phyloP scores from a whole-genome alignment of 2,329 filamentous ascomycete genomes.

The Penicillium sp. region DNA sequence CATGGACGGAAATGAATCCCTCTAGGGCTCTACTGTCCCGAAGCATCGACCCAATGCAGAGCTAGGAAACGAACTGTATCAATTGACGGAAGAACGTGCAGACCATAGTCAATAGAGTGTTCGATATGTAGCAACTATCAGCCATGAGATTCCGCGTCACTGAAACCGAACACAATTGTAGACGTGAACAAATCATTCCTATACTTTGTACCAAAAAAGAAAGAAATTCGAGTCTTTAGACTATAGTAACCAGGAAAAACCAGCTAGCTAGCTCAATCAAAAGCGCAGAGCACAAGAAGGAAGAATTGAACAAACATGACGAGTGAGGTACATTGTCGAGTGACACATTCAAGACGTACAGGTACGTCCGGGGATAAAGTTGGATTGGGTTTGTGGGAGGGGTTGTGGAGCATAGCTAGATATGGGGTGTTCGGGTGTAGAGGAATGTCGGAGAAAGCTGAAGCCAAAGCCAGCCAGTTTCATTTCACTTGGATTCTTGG shows the following conservation, averaged over 20 bases:
- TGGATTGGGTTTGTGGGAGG: not conserved
- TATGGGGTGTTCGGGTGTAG: not conserved
- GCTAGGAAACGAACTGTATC: conserved; percentile 1
- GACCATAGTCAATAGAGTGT: too few relatives aligned
- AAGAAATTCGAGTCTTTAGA: conserved; percentile 2
- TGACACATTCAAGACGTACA: conserved; percentile 4
- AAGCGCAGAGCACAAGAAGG: not conserved
- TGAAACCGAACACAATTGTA: too few relatives aligned
- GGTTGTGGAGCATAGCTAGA: not conserved
- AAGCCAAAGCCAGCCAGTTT: not conserved
- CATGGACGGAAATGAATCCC: not conserved
- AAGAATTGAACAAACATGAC: conserved; percentile 1
- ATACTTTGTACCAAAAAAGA: not conserved
- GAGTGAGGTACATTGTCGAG: conserved; percentile 1
- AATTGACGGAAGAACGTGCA: not conserved
- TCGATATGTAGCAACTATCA: too few relatives aligned
- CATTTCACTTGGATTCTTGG: not conserved
- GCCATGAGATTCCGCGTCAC: too few relatives aligned
- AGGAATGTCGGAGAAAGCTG: not conserved
- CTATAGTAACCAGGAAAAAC: conserved; percentile 6
- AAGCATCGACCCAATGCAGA: conserved; percentile 2
- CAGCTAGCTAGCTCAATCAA: conserved; percentile 6
- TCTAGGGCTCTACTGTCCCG: not conserved
- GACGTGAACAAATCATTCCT: not conserved
- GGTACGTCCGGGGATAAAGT: not conserved